Evolutionary conservation across 1,284 basidiomycete species (phyloP), one percentile per base, ranked within the genome.

Genomic region (Tausonia pullulans): DNA sequence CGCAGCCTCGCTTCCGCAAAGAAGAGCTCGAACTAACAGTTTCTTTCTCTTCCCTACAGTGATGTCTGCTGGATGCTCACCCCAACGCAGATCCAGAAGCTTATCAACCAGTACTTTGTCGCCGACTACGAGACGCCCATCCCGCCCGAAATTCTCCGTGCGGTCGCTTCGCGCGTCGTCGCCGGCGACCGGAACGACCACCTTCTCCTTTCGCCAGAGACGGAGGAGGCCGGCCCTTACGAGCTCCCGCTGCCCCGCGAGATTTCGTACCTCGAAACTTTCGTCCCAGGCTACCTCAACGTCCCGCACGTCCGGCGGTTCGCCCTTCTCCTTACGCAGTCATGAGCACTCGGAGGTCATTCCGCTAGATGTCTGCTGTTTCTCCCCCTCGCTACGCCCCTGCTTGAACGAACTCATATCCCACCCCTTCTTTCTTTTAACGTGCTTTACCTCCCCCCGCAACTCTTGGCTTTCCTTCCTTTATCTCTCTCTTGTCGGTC

Each of bases 51-150:
- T 57, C 39, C 11, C 27, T 49, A 1, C 45, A 63, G 61, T 74
- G 89, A 96, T 74, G 95, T 98, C 63, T 98, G 94, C 81, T 98
- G 96, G 96, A 98, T 99, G 87, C 81, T 99, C 62, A 98, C 93
- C 67, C 96, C 96, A 0, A 95, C 95, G 74, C 96, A 99, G 77
- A 98, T 99, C 71, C 96, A 98, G 79, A 89, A 95, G 73, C 91
- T 97, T 83, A 96, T 95, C 78, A 88, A 88, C 67, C 94, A 96
- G 78, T 98, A 98, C 80, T 95, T 96, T 73, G 94, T 96, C 67
- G 96, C 96, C 58, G 96, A 98, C 78, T 97, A 96, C 75, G 92
- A 97, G 87, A 92, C 90, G 70, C 94, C 94, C 5, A 95, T 98
- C 71, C 93, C 93, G 0, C 89, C 91, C 45, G 94, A 98, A 77